Evolutionary conservation across 225 moss, liverwort and hornwort genomes (phyloP).

Genomic region (Pseudoscleropodium purum): DNA sequence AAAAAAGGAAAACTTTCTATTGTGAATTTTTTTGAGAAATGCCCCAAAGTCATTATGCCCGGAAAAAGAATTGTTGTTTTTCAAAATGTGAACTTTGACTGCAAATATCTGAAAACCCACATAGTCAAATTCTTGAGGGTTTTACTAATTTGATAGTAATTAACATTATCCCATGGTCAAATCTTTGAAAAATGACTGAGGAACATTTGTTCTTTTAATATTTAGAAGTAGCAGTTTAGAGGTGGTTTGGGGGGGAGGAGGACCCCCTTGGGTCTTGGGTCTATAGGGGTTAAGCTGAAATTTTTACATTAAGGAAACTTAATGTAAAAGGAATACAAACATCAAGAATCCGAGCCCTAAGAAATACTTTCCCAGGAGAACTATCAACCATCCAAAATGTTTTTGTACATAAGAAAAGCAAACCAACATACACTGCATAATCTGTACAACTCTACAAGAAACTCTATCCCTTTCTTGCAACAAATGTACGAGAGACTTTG

Average conservation of each 20-base stretch:
- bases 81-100: neutral
- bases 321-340: neutral
- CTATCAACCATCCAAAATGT: neutral
- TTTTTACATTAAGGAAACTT: no score
- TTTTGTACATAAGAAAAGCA: no score
- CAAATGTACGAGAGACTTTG: neutral
- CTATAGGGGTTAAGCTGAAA: neutral
- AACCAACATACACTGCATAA: neutral
- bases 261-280: no score
- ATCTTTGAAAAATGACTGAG: neutral
- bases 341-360: neutral
- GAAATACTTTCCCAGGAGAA: neutral
- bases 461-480: neutral
- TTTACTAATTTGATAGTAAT: neutral
- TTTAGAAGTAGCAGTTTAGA: neutral
- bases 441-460: neutral
- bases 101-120: neutral
- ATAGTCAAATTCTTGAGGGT: neutral
- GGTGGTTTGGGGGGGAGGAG: no score
- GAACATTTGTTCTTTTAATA: neutral
- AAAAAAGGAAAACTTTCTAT: no score
- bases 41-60: neutral
- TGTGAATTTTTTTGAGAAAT: neutral
- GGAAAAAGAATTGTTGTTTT: rapidly evolving
- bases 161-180: neutral